These are phyloP conservation scores for Thermothelomyces thermophilus DNA, from an alignment of 2,329 filamentous ascomycete species.

Conservation along the genomic window DNA sequence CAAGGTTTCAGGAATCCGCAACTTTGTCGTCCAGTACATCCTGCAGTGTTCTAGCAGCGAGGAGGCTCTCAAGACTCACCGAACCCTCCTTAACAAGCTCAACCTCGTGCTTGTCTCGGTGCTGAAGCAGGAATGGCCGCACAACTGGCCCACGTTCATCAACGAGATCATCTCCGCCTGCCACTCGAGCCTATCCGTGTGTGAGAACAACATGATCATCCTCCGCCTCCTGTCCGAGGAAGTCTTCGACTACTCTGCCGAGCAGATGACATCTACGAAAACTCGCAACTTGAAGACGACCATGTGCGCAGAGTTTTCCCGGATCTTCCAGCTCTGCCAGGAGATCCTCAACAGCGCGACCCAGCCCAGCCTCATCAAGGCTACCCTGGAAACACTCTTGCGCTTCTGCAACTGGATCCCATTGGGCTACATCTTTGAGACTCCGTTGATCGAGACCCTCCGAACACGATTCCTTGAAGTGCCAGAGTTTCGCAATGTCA, in stretches of 20 bases:
- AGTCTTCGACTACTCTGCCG: constrained; percentile 97
- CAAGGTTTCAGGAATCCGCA: constrained; percentile 70
- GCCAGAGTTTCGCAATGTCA: constrained; percentile 94
- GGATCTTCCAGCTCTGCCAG: constrained; percentile 95
- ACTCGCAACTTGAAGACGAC: constrained; percentile 94
- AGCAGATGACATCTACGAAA: constrained; percentile 99
- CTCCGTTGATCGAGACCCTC: constrained; percentile 87
- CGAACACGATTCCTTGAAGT: constrained; percentile 87
- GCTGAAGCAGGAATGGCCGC: constrained; percentile 98
- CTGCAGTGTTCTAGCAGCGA: constrained; percentile 88
- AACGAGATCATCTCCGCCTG: constrained; percentile 98
- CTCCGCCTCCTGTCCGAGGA: constrained; percentile 92
- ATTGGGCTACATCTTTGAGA: constrained; percentile 97
- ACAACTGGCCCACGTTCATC: constrained; percentile 99
- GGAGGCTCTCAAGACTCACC: constrained; percentile 75
- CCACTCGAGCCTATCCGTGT: constrained; percentile 91
- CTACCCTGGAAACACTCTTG: constrained; percentile 91
- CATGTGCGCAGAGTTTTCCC: constrained; percentile 98
- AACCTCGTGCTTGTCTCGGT: constrained; percentile 97
- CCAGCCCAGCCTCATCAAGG: constrained; percentile 79
- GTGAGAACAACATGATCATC: constrained; percentile 99
- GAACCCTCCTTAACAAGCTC: constrained; percentile 92
- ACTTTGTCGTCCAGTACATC: constrained; percentile 98
- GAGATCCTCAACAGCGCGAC: constrained; percentile 89
- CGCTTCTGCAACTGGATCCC: constrained; percentile 99